Evolutionary conservation across 2,329 filamentous ascomycete species (phyloP).

Genomic region (Aspergillus thermomutatus): DNA sequence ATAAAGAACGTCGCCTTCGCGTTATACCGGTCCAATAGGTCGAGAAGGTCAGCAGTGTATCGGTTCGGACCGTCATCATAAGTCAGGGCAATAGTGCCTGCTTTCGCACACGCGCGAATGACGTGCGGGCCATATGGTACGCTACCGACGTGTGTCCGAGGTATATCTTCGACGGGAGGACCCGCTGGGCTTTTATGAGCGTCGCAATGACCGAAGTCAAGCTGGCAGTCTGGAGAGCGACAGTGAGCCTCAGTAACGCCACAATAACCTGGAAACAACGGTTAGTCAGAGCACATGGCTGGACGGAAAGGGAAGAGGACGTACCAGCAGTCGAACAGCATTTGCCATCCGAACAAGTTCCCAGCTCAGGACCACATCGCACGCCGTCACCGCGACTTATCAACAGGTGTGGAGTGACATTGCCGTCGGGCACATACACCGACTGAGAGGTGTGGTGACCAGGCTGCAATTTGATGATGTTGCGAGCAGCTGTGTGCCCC

Average conservation of each 20-base stretch:
- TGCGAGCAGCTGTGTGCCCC: conserved; percentile 11
- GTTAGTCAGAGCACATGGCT: background rate
- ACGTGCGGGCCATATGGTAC: conserved; percentile 35
- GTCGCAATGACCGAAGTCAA: conserved; percentile 40
- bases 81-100: conserved; percentile 62
- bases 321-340: conserved; percentile 41
- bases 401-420: conserved; percentile 2
- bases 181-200: conserved; percentile 33
- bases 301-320: conserved; percentile 1
- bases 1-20: conserved; percentile 69
- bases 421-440: background rate
- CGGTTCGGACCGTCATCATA: conserved; percentile 65
- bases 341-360: conserved; percentile 31
- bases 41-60: conserved; percentile 60
- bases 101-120: conserved; percentile 41
- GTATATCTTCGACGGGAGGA: conserved; percentile 31
- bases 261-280: conserved; percentile 34
- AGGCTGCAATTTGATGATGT: conserved; percentile 7
- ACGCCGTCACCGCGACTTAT: conserved; percentile 17
- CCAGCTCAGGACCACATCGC: conserved; percentile 34
- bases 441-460: conserved; percentile 5
- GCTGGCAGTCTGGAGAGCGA: conserved; percentile 39
- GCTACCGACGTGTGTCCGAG: conserved; percentile 34
- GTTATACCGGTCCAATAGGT: conserved; percentile 57
- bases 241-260: conserved; percentile 37